Conservation (phyloP, 2,329 filamentous ascomycete species). For the Ascochyta koolunga region DNA sequence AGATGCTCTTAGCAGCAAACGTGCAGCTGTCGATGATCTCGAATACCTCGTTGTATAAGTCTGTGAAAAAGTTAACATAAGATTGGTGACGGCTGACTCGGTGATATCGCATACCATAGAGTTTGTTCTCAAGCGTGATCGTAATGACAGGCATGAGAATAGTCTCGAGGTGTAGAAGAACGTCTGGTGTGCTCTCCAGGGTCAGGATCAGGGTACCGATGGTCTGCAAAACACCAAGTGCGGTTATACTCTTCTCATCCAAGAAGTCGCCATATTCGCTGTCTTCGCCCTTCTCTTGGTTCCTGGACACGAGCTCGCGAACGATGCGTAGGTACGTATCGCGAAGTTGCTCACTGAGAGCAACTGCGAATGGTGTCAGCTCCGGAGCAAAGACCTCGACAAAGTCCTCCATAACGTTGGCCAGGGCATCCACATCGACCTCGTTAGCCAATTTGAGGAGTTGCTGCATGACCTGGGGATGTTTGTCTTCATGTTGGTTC, state of each 20-base stretch:
- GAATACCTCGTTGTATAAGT: constrained; percentile 97
- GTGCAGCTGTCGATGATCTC: constrained; percentile 99
- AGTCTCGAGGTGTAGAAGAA: constrained; percentile 90
- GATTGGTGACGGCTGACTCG: background rate
- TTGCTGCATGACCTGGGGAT: constrained; percentile 99
- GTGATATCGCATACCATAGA: constrained; percentile 69
- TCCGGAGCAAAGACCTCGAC: constrained; percentile 98
- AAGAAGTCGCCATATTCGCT: constrained; percentile 87
- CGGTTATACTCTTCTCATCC: constrained; percentile 98
- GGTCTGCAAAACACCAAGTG: constrained; percentile 92
- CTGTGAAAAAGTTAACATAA: constrained; percentile 50
- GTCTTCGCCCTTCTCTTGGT: constrained; percentile 73
- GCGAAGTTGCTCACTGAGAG: constrained; percentile 90
- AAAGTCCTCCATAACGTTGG: constrained; percentile 99
- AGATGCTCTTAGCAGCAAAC: constrained; percentile 94
- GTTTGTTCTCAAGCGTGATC: constrained; percentile 95
- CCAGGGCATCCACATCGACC: constrained; percentile 94
- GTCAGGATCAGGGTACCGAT: constrained; percentile 97
- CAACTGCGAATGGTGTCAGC: constrained; percentile 94
- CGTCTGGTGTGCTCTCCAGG: constrained; percentile 94
- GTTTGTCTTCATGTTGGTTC: constrained; percentile 93
- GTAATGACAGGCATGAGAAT: constrained; percentile 97
- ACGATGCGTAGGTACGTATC: constrained; percentile 97
- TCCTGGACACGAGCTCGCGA: constrained; percentile 86
- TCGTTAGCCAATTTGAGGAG: constrained; percentile 96